A percentile compares a stretch with the other conserved stretches of the same genome.
These are phyloP conservation scores for Lasiosphaeris hirsuta DNA, from an alignment of 495 filamentous ascomycete genomes.

Conservation along the genomic window DNA sequence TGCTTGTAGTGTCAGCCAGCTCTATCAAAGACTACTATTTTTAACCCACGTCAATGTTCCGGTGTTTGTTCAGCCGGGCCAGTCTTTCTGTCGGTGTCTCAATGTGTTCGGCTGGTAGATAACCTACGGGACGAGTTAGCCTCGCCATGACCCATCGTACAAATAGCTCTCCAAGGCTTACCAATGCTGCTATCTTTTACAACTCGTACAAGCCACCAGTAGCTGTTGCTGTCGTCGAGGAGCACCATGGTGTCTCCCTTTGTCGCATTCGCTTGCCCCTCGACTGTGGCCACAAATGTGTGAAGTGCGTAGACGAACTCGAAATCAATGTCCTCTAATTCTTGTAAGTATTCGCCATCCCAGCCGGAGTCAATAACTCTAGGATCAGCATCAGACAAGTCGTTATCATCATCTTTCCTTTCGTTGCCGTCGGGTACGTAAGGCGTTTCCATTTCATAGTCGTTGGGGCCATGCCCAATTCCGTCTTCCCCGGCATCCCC, in stretches of 20 bases:
- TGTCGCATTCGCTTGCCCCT: conserved; percentile 95
- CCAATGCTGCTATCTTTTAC: conserved; percentile 97
- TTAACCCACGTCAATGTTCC: conserved; percentile 86
- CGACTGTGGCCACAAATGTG: conserved; percentile 95
- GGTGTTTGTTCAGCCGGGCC: conserved; percentile 92
- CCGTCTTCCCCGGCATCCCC: conserved; percentile 25
- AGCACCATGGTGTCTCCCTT: conserved; percentile 99
- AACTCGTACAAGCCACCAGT: conserved; percentile 98
- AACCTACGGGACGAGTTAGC: conserved; percentile 56
- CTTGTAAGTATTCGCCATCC: conserved; percentile 77
- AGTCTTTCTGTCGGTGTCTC: conserved; percentile 95
- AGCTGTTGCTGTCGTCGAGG: conserved; percentile 98
- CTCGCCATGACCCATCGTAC: neutral
- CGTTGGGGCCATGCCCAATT: conserved; percentile 18
- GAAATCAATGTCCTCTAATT: conserved; percentile 96
- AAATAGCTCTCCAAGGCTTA: conserved; percentile 37
- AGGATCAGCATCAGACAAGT: conserved; percentile 43
- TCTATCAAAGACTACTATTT: neutral
- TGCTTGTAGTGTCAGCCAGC: conserved; percentile 28
- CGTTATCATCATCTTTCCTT: conserved; percentile 39
- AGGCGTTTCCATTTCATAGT: conserved; percentile 28
- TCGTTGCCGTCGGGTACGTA: conserved; percentile 39
- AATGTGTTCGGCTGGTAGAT: conserved; percentile 96
- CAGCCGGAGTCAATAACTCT: conserved; percentile 65
- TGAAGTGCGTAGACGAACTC: conserved; percentile 98